A percentile compares a stretch with the other conserved stretches of the same genome.
phyloP scores from a whole-genome alignment of 2,329 filamentous ascomycete species.

The Colletotrichum brevisporum region DNA sequence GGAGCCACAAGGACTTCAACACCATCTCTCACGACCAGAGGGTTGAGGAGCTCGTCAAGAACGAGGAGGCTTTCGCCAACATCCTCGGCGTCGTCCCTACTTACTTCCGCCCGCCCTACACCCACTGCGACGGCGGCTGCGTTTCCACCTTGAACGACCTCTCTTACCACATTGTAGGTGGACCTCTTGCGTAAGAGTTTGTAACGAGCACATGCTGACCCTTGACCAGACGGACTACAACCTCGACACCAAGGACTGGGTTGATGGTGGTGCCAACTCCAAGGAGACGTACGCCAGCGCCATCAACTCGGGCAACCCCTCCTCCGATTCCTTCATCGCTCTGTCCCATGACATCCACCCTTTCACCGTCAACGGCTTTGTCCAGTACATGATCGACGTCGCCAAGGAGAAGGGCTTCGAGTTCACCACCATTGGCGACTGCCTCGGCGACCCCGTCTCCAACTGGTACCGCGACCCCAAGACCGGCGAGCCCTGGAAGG shows the following conservation, averaged over 20 bases:
- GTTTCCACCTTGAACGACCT: constrained; percentile 45
- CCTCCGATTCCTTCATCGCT: constrained; percentile 46
- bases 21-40: constrained; percentile 51
- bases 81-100: constrained; percentile 61
- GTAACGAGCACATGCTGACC: too few relatives aligned
- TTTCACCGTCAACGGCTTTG: constrained; percentile 59
- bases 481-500: constrained; percentile 40
- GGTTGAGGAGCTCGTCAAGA: constrained; percentile 57
- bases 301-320: constrained; percentile 42
- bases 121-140: constrained; percentile 45
- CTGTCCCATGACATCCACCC: constrained; percentile 61
- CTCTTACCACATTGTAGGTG: constrained; percentile 52
- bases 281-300: constrained; percentile 48
- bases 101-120: constrained; percentile 61
- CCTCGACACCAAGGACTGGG: constrained; percentile 51
- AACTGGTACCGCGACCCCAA: constrained; percentile 63
- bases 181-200: constrained; percentile 9
- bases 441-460: constrained; percentile 57
- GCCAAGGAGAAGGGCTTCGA: constrained; percentile 56
- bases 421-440: constrained; percentile 62
- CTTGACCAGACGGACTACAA: constrained; percentile 45
- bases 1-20: constrained; percentile 60
- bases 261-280: constrained; percentile 46
- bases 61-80: constrained; percentile 60
- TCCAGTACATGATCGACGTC: constrained; percentile 60